Evolutionary conservation across 345 rosid genomes (phyloP).

Genomic region (Jatropha curcas): DNA sequence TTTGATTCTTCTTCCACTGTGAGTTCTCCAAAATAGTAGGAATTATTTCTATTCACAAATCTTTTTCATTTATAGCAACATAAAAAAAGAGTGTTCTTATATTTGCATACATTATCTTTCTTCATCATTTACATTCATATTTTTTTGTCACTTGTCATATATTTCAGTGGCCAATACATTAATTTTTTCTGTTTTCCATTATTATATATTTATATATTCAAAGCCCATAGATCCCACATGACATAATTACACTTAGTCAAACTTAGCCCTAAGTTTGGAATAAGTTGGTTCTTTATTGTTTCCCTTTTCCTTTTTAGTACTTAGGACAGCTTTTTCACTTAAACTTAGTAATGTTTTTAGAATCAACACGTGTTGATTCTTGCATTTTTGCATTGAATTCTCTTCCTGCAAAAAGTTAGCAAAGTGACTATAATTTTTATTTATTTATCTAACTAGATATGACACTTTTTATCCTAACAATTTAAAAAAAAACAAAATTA

Average conservation of each 20-base stretch:
- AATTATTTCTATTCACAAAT: constrained; percentile 9
- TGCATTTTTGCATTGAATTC: neutral
- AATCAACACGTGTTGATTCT: constrained; percentile 27
- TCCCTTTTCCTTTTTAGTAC: neutral
- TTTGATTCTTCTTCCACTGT: neutral
- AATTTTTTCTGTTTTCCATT: neutral
- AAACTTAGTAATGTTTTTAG: no score
- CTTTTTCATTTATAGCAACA: neutral
- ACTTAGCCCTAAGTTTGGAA: constrained; percentile 14
- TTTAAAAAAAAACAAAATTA: no score
- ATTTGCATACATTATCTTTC: no score
- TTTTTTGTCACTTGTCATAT: neutral
- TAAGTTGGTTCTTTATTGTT: neutral
- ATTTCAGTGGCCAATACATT: constrained; percentile 1
- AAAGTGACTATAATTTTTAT: constrained; percentile 10
- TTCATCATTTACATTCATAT: no score
- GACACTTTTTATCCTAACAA: neutral
- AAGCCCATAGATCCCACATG: constrained; percentile 5
- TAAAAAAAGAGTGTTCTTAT: no score
- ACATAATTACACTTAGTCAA: constrained; percentile 16
- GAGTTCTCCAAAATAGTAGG: constrained; percentile 5
- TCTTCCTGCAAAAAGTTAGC: constrained; percentile 18
- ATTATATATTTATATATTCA: neutral
- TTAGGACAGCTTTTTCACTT: no score
- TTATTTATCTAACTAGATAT: no score